These are phyloP conservation scores for Spergularia azorica DNA, from an alignment of 179 eudicot genomes.

Conservation along the genomic window DNA sequence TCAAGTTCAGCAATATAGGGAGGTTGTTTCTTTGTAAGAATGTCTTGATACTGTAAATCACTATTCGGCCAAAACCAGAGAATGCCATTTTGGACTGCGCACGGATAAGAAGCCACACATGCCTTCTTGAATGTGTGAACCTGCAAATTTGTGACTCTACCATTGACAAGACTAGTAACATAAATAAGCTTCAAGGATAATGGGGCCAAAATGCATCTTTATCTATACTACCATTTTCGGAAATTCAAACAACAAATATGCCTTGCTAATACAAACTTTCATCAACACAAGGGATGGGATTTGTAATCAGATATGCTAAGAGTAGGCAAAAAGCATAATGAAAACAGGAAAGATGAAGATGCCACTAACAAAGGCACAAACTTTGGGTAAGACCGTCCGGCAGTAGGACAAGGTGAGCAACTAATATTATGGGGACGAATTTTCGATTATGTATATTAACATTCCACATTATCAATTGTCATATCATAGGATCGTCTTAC, in stretches of 20 bases:
- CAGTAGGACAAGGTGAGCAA: too few relatives aligned
- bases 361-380: neutral
- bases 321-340: too few relatives aligned
- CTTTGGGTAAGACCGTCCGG: neutral
- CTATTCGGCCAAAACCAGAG: conserved; percentile 90
- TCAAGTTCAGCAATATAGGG: conserved; percentile 76
- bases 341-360: neutral
- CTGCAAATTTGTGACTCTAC: conserved; percentile 32
- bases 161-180: neutral
- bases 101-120: conserved; percentile 75
- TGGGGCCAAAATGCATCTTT: neutral
- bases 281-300: neutral
- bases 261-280: neutral
- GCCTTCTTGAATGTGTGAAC: conserved; percentile 72
- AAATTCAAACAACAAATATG: too few relatives aligned
- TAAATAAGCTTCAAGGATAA: neutral
- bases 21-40: conserved; percentile 53
- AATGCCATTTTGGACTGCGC: conserved; percentile 70
- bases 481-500: too few relatives aligned
- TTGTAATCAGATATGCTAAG: too few relatives aligned
- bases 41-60: conserved; percentile 60
- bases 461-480: too few relatives aligned
- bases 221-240: too few relatives aligned
- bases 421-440: too few relatives aligned
- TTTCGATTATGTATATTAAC: too few relatives aligned